Evolutionary conservation across 73 alveolate genomes (phyloP), one percentile per base, ranked within the genome.

Genomic region (Blepharisma stoltei): DNA sequence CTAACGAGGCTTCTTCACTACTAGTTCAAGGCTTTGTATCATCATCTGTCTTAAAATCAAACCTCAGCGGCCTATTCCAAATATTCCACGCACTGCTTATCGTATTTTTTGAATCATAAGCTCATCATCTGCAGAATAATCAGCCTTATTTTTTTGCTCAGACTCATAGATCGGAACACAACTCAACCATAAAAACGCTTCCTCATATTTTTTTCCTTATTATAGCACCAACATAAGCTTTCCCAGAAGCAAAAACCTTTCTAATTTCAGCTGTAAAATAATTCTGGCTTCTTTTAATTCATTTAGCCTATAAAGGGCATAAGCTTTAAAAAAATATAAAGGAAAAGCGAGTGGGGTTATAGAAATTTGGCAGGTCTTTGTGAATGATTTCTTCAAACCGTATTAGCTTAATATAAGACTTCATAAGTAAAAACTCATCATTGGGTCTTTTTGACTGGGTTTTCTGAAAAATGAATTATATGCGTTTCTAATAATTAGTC

Each of bases 291-390:
- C 44, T 9, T 8, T 8, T 7, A 20, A 7, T 7, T 55, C 71
- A 6, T 20, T 8, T 55, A 6, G 25, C 43, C 18, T 55, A 6
- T 7, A 20, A 20, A 7, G 18, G 46, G 71, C 71, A 14, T 46
- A 11, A 43, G 71, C 71, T 11, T n/a, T 32, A 6, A 7, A 27
- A 6, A 43, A 50, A 46, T 37, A 50, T 41, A 70, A 46, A 6
- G 81, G 81, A 43, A 70, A 45, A 9, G 66, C 70, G 70, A 27
- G 66, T 6, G 81, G 81, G 70, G 55, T 37, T 7, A 38, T 43
- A 21, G n/a, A 27, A 6, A 70, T 7, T 18, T 50, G 70, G 46
- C 38, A 27, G 7, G 60, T 50, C 14, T 9, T 6, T 38, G 6
- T 23, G 14, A 14, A 70, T 70, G 20, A 70, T 50, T 47, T 70